Evolutionary conservation across 768 basidiomycete genomes (phyloP).

Genomic region (Xerocomus spinulosus): DNA sequence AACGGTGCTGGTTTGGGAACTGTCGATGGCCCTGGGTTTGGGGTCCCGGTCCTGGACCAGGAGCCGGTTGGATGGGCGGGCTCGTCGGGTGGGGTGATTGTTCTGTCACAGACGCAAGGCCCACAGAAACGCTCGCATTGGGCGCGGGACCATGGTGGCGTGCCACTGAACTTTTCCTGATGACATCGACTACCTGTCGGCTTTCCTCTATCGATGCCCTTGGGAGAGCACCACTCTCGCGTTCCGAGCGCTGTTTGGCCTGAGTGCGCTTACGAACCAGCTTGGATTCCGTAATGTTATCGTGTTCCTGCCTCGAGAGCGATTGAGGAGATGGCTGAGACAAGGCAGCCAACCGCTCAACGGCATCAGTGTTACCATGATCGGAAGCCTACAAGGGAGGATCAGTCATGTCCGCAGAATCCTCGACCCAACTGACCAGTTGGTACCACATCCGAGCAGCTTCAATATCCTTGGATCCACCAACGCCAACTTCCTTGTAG

Average conservation of each 20-base stretch:
- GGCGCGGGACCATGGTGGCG: slow-evolving; percentile 17
- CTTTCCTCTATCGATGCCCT: slow-evolving; percentile 32
- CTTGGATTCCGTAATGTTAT: slow-evolving; percentile 68
- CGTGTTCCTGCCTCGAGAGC: slow-evolving; percentile 77
- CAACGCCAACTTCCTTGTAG: slow-evolving; percentile 90
- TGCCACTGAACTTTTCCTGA: slow-evolving; percentile 46
- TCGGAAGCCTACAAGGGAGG: slow-evolving; percentile 53
- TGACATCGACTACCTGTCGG: slow-evolving; percentile 47
- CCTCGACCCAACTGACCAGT: slow-evolving; percentile 36
- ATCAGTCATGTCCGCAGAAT: not conserved
- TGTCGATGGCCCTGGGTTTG: slow-evolving; percentile 16
- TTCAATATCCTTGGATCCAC: slow-evolving; percentile 57
- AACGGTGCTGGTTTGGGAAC: slow-evolving; percentile 40
- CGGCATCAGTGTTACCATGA: slow-evolving; percentile 79
- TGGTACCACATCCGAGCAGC: slow-evolving; percentile 77
- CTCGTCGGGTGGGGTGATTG: slow-evolving; percentile 4
- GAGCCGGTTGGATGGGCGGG: slow-evolving; percentile 3
- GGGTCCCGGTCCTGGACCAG: not conserved
- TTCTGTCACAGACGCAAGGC: slow-evolving; percentile 15
- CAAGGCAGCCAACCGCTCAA: slow-evolving; percentile 66
- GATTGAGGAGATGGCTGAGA: slow-evolving; percentile 54
- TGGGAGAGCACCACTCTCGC: slow-evolving; percentile 10
- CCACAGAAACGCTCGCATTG: not conserved
- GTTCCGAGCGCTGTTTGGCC: slow-evolving; percentile 54
- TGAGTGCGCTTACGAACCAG: slow-evolving; percentile 80